phyloP scores from a whole-genome alignment of 768 basidiomycete species.

The Kwoniella dendrophila region DNA sequence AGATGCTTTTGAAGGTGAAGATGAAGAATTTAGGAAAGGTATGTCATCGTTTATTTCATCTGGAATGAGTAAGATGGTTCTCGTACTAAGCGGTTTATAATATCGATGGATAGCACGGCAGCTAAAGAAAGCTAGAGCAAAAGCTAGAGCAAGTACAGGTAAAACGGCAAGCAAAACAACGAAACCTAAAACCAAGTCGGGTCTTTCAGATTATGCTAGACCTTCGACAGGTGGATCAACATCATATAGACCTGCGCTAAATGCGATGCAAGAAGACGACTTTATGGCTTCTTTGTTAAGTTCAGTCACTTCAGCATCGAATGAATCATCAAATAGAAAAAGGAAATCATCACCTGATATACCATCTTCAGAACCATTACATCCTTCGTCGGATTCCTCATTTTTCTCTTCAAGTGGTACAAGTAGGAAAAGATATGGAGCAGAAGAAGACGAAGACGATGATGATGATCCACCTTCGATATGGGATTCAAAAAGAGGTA shows the following conservation, averaged over 20 bases:
- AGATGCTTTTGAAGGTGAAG: slow-evolving; percentile 59
- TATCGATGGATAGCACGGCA: slow-evolving; percentile 37
- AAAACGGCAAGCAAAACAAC: slow-evolving; percentile 13
- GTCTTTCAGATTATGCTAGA: slow-evolving; percentile 47
- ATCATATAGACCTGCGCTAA: slow-evolving; percentile 75
- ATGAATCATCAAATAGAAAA: slow-evolving; percentile 61
- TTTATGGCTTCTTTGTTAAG: slow-evolving; percentile 84
- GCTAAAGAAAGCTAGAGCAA: slow-evolving; percentile 31
- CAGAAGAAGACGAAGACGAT: slow-evolving; percentile 41
- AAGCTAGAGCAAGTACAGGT: slow-evolving; percentile 28
- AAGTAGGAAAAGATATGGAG: slow-evolving; percentile 42
- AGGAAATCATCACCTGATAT: slow-evolving; percentile 56
- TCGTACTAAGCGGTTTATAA: background rate
- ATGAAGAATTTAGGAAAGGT: slow-evolving; percentile 50
- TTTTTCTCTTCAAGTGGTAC: slow-evolving; percentile 27
- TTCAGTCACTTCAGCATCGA: slow-evolving; percentile 52
- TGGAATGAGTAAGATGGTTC: too few relatives aligned
- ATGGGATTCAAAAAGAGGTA: slow-evolving; percentile 36
- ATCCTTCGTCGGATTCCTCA: slow-evolving; percentile 44
- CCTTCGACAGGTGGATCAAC: slow-evolving; percentile 59
- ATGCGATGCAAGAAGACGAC: slow-evolving; percentile 79
- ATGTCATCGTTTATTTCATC: slow-evolving; percentile 1
- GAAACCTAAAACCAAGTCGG: slow-evolving; percentile 58
- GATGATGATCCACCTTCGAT: slow-evolving; percentile 34
- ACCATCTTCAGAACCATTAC: slow-evolving; percentile 46